These are phyloP conservation scores for Kockovaella imperatae DNA, from an alignment of 768 basidiomycete species.

Conservation along the genomic window DNA sequence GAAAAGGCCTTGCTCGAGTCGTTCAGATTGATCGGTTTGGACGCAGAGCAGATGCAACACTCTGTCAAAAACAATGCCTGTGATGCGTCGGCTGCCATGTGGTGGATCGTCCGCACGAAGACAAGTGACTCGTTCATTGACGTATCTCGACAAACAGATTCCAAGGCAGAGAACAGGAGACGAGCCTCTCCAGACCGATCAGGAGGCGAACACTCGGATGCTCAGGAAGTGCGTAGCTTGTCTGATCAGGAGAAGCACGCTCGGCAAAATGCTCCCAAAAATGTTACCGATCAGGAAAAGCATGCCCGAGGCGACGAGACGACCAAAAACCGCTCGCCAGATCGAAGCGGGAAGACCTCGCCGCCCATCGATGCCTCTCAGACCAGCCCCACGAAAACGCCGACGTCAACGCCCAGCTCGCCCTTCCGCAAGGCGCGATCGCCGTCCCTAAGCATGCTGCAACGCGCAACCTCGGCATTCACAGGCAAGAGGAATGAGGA, in stretches of 20 bases:
- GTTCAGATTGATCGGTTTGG: constrained; percentile 71
- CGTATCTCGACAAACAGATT: too few species aligned
- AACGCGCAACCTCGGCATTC: constrained; percentile 77
- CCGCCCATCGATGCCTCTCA: not conserved
- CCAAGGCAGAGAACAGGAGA: too few species aligned
- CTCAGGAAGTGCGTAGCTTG: too few species aligned
- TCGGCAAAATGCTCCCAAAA: too few species aligned
- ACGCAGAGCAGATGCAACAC: constrained; percentile 91
- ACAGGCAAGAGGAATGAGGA: constrained; percentile 75
- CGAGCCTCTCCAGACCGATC: too few species aligned
- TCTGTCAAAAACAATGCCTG: constrained; percentile 86
- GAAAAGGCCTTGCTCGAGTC: constrained; percentile 73
- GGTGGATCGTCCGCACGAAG: constrained; percentile 73
- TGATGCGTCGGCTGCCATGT: constrained; percentile 78
- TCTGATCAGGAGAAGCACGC: too few species aligned
- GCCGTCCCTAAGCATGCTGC: constrained; percentile 92
- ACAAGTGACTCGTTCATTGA: too few species aligned
- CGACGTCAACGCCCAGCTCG: not conserved
- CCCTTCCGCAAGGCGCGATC: constrained; percentile 57
- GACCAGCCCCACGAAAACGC: not conserved
- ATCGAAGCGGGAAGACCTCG: too few species aligned
- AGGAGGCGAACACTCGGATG: too few species aligned
- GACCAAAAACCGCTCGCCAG: too few species aligned
- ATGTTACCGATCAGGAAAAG: too few species aligned
- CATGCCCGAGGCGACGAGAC: too few species aligned